Evolutionary conservation across 1,284 basidiomycete species (phyloP), one percentile per base, ranked within the genome.

Genomic region (Porodaedalea pini): DNA sequence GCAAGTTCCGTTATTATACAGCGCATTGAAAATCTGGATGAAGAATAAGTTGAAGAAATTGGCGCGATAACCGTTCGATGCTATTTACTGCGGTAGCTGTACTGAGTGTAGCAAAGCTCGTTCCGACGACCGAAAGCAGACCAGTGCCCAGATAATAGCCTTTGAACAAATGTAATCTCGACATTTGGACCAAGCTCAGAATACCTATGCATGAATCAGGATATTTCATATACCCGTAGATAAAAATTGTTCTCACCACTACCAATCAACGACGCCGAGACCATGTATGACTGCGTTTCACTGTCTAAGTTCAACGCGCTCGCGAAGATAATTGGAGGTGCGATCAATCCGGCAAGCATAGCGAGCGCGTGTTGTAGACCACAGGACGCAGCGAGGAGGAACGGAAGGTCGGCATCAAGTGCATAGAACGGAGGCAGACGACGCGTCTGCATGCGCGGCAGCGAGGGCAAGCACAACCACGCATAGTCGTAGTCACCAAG

Each of bases 1-100:
- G 69, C 92, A 94, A 1, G 86, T 90, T 1, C 91, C 90, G 58
- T 92, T 81, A 0, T 72, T 77, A 69, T 94, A 94, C 77, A 93
- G 82, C 3, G 84, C 78, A 61, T 83, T 69, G 66, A 86, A 86
- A 52, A 88, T 81, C 79, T 74, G 32, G 34, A 43, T 54, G 21
- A 11, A 19, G 39, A 21, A 23, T n/a, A 40, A 29, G 19, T 37
- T 44, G 36, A 11, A 17, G 31, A 17, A n/a, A 37, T 23, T 19
- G 36, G 29, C 13, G 15, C 13, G 6, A 3, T 19, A 51, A n/a
- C 32, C 15, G 8, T 29, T 10, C 17, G 2, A 23, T 3, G 25
- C 17, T 0, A 73, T 80, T 10, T 63, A 88, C 85, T 0, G 85
- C 77, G 62, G 81, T 80, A 1, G 86, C 89, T 1, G 89, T 91